Conservation (phyloP, 768 basidiomycete species). For the Xerocomellus dryophilus region DNA sequence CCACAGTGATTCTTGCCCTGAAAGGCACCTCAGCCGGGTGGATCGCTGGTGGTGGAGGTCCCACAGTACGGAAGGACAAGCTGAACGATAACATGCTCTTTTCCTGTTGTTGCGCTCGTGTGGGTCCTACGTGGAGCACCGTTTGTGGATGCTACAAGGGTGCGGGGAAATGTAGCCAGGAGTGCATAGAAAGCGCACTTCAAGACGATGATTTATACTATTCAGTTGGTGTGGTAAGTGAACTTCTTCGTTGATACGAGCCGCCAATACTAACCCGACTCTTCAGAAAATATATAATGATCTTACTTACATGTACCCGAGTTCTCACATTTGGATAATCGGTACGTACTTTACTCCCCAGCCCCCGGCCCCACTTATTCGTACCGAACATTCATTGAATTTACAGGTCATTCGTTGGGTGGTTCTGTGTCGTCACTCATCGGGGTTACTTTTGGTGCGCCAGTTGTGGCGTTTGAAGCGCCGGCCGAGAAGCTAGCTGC, state of each 20-base stretch:
- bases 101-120: conserved; percentile 92
- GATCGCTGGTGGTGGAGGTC: conserved; percentile 71
- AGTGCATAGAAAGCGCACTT: conserved; percentile 76
- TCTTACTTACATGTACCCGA: conserved; percentile 84
- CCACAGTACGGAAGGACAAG: conserved; percentile 86
- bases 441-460: conserved; percentile 87
- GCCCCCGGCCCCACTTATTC: no score
- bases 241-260: neutral
- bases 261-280: neutral
- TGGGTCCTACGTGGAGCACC: conserved; percentile 91
- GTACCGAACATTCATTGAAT: neutral
- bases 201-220: conserved; percentile 86
- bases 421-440: conserved; percentile 82
- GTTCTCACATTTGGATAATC: conserved; percentile 84
- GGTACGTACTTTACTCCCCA: conserved; percentile 48
- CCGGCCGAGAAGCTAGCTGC: conserved; percentile 74
- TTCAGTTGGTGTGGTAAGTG: conserved; percentile 71
- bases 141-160: conserved; percentile 87
- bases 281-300: conserved; percentile 88
- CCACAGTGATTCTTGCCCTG: conserved; percentile 81
- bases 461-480: conserved; percentile 87
- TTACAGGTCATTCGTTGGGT: conserved; percentile 71
- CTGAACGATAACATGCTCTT: conserved; percentile 94
- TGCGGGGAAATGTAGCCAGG: conserved; percentile 70
- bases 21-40: conserved; percentile 86